Percentiles rank a stretch among this genome's conserved stretches.
Evolutionary conservation across 352 stramenopile species (phyloP).

Genomic region (Pythium insidiosum): DNA sequence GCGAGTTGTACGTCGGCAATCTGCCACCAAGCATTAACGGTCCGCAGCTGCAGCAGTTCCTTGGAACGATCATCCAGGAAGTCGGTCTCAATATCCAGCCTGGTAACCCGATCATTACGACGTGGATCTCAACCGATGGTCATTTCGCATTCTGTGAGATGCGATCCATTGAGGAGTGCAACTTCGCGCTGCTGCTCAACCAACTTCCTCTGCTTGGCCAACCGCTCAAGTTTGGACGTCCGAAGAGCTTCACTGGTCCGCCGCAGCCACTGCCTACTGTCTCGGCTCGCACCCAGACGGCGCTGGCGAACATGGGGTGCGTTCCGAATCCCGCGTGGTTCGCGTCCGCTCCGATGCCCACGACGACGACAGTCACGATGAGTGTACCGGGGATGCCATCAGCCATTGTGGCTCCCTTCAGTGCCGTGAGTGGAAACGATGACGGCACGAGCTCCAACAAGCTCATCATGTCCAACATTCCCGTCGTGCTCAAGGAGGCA

Average conservation of each 20-base stretch:
- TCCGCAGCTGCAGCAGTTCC: constrained; percentile 77
- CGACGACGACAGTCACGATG: not conserved
- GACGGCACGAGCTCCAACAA: constrained; percentile 19
- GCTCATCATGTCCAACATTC: constrained; percentile 81
- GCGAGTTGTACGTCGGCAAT: constrained; percentile 83
- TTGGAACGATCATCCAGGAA: constrained; percentile 85
- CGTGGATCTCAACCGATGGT: constrained; percentile 81
- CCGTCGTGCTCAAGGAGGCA: constrained; percentile 57
- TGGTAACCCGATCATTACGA: constrained; percentile 78
- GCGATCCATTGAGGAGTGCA: constrained; percentile 81
- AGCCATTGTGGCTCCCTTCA: not conserved
- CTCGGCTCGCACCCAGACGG: constrained; percentile 63
- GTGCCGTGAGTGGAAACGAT: too few relatives aligned
- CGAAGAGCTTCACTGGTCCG: constrained; percentile 75
- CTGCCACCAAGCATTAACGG: constrained; percentile 76
- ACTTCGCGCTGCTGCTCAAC: constrained; percentile 77
- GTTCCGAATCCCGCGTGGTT: constrained; percentile 80
- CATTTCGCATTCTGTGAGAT: constrained; percentile 88
- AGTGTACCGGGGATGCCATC: not conserved
- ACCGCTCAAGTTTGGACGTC: constrained; percentile 81
- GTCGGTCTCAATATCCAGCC: constrained; percentile 69
- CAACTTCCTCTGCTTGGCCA: constrained; percentile 71
- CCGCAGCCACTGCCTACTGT: constrained; percentile 69
- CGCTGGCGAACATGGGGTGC: constrained; percentile 73
- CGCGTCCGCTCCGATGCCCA: constrained; percentile 13